A percentile compares a stretch with the other conserved stretches of the same genome.
phyloP scores from a whole-genome alignment of 1,284 basidiomycete species.

The Somion occarium region DNA sequence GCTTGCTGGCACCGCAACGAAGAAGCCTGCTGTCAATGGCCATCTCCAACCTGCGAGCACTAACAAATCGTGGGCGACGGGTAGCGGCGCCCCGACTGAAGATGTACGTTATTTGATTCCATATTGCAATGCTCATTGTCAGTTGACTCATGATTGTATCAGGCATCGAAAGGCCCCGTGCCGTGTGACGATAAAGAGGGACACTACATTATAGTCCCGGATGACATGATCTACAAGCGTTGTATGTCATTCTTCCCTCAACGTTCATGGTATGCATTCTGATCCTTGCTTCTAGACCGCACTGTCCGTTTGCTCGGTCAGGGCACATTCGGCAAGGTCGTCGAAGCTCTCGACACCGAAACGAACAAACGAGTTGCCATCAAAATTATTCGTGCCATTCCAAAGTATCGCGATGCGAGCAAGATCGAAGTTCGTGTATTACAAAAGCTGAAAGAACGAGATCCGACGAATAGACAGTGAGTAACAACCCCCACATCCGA shows the following conservation, averaged over 20 bases:
- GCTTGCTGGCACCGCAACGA: constrained; percentile 56
- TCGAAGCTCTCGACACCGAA: constrained; percentile 85
- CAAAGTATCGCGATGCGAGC: constrained; percentile 97
- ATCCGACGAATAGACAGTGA: constrained; percentile 87
- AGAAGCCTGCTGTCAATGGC: constrained; percentile 48
- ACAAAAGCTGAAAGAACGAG: constrained; percentile 85
- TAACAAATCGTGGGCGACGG: constrained; percentile 59
- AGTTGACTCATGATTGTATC: constrained; percentile 23
- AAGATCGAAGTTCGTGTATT: constrained; percentile 98
- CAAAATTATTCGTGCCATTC: constrained; percentile 97
- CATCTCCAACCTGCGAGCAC: constrained; percentile 42
- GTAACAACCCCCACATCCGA: constrained; percentile 28
- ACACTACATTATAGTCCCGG: constrained; percentile 88
- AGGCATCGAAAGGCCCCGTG: constrained; percentile 56
- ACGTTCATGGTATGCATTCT: constrained; percentile 15
- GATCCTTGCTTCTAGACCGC: constrained; percentile 55
- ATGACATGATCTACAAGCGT: constrained; percentile 81
- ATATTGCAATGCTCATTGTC: constrained; percentile 12
- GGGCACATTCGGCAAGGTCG: constrained; percentile 99
- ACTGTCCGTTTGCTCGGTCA: constrained; percentile 91
- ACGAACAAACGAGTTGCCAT: constrained; percentile 85
- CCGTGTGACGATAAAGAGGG: constrained; percentile 93
- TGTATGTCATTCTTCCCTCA: constrained; percentile 49
- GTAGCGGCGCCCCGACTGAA: constrained; percentile 53
- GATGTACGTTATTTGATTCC: constrained; percentile 45